Percentiles rank a stretch among this genome's conserved stretches.
phyloP scores from a whole-genome alignment of 2,329 filamentous ascomycete species.

The Botrytis galanthina region DNA sequence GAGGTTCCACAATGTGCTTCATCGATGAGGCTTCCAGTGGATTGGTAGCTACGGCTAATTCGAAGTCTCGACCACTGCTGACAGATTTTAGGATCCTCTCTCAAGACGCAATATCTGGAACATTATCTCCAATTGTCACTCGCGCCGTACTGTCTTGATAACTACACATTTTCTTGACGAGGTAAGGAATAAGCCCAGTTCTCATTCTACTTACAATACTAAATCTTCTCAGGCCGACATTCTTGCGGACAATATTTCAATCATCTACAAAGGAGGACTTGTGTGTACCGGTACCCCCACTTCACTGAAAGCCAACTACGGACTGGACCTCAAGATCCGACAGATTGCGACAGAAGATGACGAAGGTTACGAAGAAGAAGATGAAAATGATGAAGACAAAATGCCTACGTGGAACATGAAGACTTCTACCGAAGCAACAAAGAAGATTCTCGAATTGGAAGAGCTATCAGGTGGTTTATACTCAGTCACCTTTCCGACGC shows the following conservation, averaged over 20 bases:
- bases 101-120: constrained; percentile 67
- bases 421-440: not conserved
- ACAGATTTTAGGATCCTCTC: constrained; percentile 47
- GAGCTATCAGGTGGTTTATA: not conserved
- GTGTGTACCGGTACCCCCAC: not conserved
- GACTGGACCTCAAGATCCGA: not conserved
- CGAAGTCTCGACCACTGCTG: not conserved
- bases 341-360: not conserved
- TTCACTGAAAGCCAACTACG: not conserved
- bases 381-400: not conserved
- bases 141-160: constrained; percentile 51
- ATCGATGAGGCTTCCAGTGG: constrained; percentile 66
- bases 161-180: not conserved
- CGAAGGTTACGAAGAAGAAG: not conserved
- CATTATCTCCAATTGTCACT: constrained; percentile 61
- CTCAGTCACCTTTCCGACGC: not conserved
- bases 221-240: not conserved
- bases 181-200: not conserved
- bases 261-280: not conserved
- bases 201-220: not conserved
- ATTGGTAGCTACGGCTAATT: constrained; percentile 40
- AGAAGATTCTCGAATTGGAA: not conserved
- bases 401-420: not conserved
- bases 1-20: constrained; percentile 61
- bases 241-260: not conserved